A percentile compares a stretch with the other conserved stretches of the same genome.
Evolutionary conservation across 306 rosid genomes (phyloP).

Genomic region (Vigna unguiculata): DNA sequence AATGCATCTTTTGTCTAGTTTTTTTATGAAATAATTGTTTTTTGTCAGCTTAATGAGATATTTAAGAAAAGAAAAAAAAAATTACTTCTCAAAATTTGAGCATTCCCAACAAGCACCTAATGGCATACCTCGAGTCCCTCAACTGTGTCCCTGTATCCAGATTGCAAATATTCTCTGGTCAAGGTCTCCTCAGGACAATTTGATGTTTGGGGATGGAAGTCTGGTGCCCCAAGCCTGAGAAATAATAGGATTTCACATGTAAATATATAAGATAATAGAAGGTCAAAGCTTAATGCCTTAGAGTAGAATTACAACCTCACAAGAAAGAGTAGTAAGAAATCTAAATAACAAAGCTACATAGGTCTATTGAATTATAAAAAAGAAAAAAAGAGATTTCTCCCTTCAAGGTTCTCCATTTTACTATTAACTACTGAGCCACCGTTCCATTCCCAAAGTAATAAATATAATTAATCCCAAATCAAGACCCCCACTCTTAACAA

Average conservation of each 20-base stretch:
- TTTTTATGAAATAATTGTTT: not conserved
- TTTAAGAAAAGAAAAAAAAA: not conserved
- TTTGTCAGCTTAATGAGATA: not conserved
- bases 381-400: not conserved
- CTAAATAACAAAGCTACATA: not conserved
- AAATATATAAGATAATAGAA: slow-evolving; percentile 13
- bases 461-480: not conserved
- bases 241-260: slow-evolving; percentile 37
- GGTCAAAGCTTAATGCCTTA: slow-evolving; percentile 5
- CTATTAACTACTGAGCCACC: not conserved
- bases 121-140: slow-evolving; percentile 86
- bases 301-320: slow-evolving; percentile 15
- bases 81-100: not conserved
- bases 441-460: not conserved
- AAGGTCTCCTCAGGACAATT: slow-evolving; percentile 93
- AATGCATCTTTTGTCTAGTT: not conserved
- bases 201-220: slow-evolving; percentile 79
- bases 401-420: not conserved
- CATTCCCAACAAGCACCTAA: not conserved
- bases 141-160: slow-evolving; percentile 86
- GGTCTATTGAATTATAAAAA: not conserved
- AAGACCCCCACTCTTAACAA: too few relatives aligned
- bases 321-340: slow-evolving; percentile 3
- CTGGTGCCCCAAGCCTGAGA: slow-evolving; percentile 94
- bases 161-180: slow-evolving; percentile 79